Evolutionary conservation across 495 filamentous ascomycete species (phyloP).

Genomic region (Lepraria neglecta): DNA sequence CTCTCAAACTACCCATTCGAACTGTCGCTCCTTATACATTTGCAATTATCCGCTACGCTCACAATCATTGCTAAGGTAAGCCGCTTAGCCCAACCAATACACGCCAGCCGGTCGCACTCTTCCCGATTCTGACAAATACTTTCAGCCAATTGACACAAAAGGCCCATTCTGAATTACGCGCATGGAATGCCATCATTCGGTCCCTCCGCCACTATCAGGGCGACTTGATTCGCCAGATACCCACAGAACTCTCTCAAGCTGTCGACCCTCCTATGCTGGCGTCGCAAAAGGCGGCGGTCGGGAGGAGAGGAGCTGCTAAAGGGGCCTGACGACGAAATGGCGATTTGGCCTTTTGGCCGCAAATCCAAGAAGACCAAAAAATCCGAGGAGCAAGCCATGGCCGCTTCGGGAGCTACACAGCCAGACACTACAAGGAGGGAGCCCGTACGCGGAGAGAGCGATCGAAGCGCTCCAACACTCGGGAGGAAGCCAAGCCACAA

Average conservation of each 20-base stretch:
- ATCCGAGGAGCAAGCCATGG: slow-evolving; percentile 41
- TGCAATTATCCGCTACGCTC: slow-evolving; percentile 1
- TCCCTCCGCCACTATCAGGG: slow-evolving; percentile 14
- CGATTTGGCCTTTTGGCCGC: slow-evolving; percentile 73
- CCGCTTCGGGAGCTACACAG: slow-evolving; percentile 33
- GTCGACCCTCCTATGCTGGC: slow-evolving; percentile 31
- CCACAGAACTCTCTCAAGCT: slow-evolving; percentile 26
- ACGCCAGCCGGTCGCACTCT: slow-evolving; percentile 15
- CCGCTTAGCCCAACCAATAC: slow-evolving; percentile 16
- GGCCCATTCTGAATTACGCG: slow-evolving; percentile 11
- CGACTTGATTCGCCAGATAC: slow-evolving; percentile 23
- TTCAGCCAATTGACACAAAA: slow-evolving; percentile 10
- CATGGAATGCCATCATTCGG: slow-evolving; percentile 15
- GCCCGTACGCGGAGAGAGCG: slow-evolving; percentile 20
- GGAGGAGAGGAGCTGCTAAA: slow-evolving; percentile 28
- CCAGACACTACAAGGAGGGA: slow-evolving; percentile 31
- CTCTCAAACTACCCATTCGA: background rate
- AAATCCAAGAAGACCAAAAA: slow-evolving; percentile 41
- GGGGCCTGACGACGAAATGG: slow-evolving; percentile 47
- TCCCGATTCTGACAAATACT: slow-evolving; percentile 2
- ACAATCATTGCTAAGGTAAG: slow-evolving; percentile 5
- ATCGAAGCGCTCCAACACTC: slow-evolving; percentile 29
- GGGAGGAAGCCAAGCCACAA: slow-evolving; percentile 41
- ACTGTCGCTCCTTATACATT: background rate
- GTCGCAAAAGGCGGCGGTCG: slow-evolving; percentile 30